Base-by-base conservation (phyloP, 805 yeast species). In the Ogataea pini region DNA sequence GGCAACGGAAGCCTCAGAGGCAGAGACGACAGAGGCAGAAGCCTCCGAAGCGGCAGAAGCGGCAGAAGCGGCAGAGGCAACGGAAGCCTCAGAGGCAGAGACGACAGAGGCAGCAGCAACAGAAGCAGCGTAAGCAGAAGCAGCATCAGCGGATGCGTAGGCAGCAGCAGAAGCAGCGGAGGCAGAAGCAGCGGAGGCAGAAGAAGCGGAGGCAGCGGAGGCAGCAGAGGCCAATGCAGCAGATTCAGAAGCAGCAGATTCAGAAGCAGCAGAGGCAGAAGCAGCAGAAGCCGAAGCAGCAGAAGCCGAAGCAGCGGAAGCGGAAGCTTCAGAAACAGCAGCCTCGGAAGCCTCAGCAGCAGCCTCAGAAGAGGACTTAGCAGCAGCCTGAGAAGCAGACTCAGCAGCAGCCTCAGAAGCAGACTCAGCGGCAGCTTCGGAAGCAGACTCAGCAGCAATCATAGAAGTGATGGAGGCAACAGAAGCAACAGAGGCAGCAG, bases 1-100 rank as follows among this genome's bases (percentile, higher is more conserved):
- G 6, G 57, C 60, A 36, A 58, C 67, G 34, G 61, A 59, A 60
- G 59, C 61, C 19, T 57, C 59, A 7, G 60, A 50, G 14, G 44
- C 27, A 7, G 42, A 38, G n/a, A 19, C 57, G 7, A 57, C 53
- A 4, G 63, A 50, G 24, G 44, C 50, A 18, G 62, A 48, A 36
- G 62, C 31, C 36, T 69, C 66, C 36, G 71, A 44, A 44, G 57
- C 60, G 13, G 33, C 6, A 10, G 33, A 10, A 10, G 33, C 33
- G 16, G 60, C 53, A 8, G 61, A 56, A 20, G 57, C 56, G 34
- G 56, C 46, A 32, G 55, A 47, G 27, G 57, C 60, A 32, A 17
- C 18, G 20, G 20, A n/a, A 14, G 36, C 18, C 20, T 14, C 18
- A n/a, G 16, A 14, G 20, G 36, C 18, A 9, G 60, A 28, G 52